Conservation (phyloP, 2,329 filamentous ascomycete genomes). For the Plenodomus tracheiphilus region DNA sequence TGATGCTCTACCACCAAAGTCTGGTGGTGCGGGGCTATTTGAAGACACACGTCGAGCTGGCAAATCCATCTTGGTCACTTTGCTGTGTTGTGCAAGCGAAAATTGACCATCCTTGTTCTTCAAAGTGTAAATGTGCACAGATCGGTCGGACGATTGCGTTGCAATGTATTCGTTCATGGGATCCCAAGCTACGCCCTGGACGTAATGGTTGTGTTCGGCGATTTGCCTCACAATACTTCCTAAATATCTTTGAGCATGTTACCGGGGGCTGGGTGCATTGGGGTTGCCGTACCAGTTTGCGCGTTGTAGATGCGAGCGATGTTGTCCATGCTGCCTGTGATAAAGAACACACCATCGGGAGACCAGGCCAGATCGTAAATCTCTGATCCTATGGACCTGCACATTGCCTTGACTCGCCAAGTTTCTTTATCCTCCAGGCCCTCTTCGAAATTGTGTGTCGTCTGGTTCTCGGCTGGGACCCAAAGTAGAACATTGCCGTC, state of each 20-base stretch:
- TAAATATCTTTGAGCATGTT: conserved; percentile 23
- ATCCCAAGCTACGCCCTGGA: conserved; percentile 98
- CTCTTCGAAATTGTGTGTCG: conserved; percentile 77
- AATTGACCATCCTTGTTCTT: conserved; percentile 97
- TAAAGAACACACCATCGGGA: conserved; percentile 93
- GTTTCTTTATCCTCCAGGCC: conserved; percentile 90
- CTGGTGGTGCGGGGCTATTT: conserved; percentile 87
- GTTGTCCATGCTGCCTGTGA: conserved; percentile 99
- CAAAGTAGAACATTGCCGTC: conserved; percentile 97
- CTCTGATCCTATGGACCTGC: conserved; percentile 88
- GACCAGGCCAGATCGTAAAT: conserved; percentile 99
- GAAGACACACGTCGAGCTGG: conserved; percentile 88
- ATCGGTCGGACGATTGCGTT: conserved; percentile 96
- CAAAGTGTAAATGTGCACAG: conserved; percentile 94
- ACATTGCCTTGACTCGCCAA: conserved; percentile 98
- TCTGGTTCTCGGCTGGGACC: conserved; percentile 81
- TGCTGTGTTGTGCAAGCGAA: conserved; percentile 75
- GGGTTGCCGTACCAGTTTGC: conserved; percentile 68
- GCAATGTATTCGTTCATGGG: conserved; percentile 97
- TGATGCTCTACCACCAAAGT: conserved; percentile 70
- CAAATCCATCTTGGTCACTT: conserved; percentile 90
- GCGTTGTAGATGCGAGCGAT: conserved; percentile 96
- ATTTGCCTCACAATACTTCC: conserved; percentile 74
- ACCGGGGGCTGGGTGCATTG: conserved; percentile 6
- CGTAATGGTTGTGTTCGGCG: conserved; percentile 96